phyloP scores from a whole-genome alignment of 208 protist species.

The Trypanosoma theileri region DNA sequence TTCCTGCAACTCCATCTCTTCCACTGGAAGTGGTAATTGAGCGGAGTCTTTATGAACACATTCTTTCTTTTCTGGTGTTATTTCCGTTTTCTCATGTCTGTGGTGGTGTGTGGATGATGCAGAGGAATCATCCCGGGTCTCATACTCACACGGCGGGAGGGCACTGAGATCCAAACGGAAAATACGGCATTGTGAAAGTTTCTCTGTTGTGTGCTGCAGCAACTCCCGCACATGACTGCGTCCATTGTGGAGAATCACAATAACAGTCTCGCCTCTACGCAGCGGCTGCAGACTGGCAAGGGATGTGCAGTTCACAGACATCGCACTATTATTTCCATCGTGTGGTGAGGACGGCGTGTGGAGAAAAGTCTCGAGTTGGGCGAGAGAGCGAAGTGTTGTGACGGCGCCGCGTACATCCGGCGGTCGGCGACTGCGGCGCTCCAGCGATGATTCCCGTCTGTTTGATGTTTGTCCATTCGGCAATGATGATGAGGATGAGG shows the following conservation, averaged over 20 bases:
- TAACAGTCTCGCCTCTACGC: slow-evolving; percentile 53
- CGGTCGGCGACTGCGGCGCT: background rate
- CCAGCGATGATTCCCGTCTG: no score
- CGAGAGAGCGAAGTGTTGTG: slow-evolving; percentile 42
- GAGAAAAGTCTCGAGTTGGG: slow-evolving; percentile 29
- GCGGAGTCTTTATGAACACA: no score
- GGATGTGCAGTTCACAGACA: no score
- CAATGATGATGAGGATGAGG: no score
- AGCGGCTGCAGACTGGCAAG: slow-evolving; percentile 44
- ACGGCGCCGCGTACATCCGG: slow-evolving; percentile 28
- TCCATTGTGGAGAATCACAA: slow-evolving; percentile 55
- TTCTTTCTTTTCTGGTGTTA: no score
- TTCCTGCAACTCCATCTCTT: background rate
- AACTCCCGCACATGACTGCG: slow-evolving; percentile 29
- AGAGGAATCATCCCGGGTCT: background rate
- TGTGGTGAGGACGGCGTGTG: no score
- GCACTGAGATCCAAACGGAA: slow-evolving; percentile 63
- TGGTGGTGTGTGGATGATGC: background rate
- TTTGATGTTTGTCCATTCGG: no score
- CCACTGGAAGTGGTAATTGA: background rate
- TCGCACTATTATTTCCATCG: no score
- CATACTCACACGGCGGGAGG: slow-evolving; percentile 57
- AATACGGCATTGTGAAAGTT: slow-evolving; percentile 57
- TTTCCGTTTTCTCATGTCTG: background rate
- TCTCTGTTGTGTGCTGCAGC: slow-evolving; percentile 37